Base-by-base conservation (phyloP, 768 basidiomycete species). In the Rhodotorula babjevae region DNA sequence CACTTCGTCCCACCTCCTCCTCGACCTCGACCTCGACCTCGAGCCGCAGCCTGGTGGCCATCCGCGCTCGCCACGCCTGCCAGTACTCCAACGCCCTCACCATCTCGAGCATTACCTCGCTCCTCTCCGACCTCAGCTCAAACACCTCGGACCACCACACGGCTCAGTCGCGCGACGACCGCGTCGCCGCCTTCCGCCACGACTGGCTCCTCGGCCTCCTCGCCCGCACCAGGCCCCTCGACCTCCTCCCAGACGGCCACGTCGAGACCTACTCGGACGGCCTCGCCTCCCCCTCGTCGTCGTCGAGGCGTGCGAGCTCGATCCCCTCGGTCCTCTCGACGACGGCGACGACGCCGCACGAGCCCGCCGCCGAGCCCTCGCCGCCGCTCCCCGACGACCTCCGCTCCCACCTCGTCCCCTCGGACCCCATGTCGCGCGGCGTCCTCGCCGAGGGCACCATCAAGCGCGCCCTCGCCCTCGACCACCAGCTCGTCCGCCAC, bases 371-470 rank as follows among this genome's bases (percentile, higher is more conserved):
- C n/a, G n/a, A n/a, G n/a, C n/a, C n/a, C n/a, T n/a, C n/a, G n/a
- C n/a, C n/a, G n/a, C n/a, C n/a, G n/a, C 19, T 42, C 4, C 3
- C 55, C 8, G 36, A 19, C 2, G 36, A 36, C 19, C 16, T 18
- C 2, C 16, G 5, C 0, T 12, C 29, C 47, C 31, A 29, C 40
- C 44, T n/a, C 49, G 19, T 71, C 31, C 73, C 73, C 0, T 33
- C 46, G 49, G 62, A 67, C 23, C 44, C 67, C 14, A 25, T 67
- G 7, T 31, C 31, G 40, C 63, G 70, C n/a, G 72, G 72, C 21
- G 16, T 65, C 59, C n/a, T 73, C n/a, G 67, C 67, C 29, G 72
- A 68, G 55, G 27, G 33, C 33, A 64, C 65, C 15, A 69, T 75
- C 70, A 69, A 72, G n/a, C 36, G 27, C 18, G 25, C 29, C 18